phyloP scores from a whole-genome alignment of 129 eudicot species.

The Flaveria bidentis region DNA sequence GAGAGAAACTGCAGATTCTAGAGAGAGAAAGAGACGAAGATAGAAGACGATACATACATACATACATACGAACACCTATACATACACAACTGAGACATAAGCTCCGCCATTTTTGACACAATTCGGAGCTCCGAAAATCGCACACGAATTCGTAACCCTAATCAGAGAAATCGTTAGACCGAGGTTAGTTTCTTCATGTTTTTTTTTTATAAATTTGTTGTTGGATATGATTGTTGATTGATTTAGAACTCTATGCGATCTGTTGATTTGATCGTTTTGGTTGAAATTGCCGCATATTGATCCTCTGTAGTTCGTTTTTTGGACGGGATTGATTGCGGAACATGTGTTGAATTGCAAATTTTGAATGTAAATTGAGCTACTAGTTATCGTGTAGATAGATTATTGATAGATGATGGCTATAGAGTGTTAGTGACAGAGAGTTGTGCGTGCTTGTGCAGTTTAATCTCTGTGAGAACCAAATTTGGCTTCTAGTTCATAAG shows the following conservation, averaged over 20 bases:
- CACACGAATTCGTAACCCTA: conserved; percentile 38
- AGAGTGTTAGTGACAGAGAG: conserved; percentile 9
- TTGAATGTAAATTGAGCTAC: conserved; percentile 24
- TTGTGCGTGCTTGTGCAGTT: conserved; percentile 1
- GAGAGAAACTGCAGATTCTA: conserved; percentile 42
- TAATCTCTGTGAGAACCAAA: conserved; percentile 2
- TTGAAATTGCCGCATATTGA: conserved; percentile 22
- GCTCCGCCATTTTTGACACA: conserved; percentile 24
- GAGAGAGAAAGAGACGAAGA: conserved; percentile 26
- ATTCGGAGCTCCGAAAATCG: conserved; percentile 24
- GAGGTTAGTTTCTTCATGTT: conserved; percentile 31
- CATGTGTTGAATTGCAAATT: background rate
- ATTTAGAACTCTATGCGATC: conserved; percentile 31
- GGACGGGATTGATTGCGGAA: conserved; percentile 7
- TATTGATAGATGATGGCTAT: conserved; percentile 1
- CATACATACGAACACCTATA: conserved; percentile 15
- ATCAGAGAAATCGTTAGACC: conserved; percentile 23
- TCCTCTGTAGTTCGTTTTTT: conserved; percentile 17
- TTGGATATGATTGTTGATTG: conserved; percentile 22
- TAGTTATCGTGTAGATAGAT: conserved; percentile 16
- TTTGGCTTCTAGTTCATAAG: background rate
- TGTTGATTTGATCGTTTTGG: conserved; percentile 30
- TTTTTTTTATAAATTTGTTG: background rate
- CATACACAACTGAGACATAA: conserved; percentile 23
- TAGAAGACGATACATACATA: conserved; percentile 8